These are phyloP conservation scores for Zanthoxylum bungeanum DNA, from an alignment of 345 rosid genomes.

Conservation along the genomic window DNA sequence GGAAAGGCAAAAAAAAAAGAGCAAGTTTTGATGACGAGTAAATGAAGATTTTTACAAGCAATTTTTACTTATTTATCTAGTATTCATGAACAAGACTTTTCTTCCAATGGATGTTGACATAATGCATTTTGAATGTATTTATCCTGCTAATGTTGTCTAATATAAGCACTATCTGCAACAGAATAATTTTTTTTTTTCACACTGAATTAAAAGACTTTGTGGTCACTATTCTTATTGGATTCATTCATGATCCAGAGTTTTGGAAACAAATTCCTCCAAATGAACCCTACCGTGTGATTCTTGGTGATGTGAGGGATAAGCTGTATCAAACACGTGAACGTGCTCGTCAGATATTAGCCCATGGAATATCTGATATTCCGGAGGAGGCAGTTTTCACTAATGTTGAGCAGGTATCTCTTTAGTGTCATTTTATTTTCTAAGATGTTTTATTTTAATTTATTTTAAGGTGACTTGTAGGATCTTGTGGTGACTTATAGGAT, in stretches of 20 bases:
- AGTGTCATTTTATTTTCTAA: not conserved
- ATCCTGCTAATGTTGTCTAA: not conserved
- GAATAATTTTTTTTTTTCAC: not conserved
- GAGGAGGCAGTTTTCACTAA: conserved; percentile 50
- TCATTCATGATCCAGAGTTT: conserved; percentile 51
- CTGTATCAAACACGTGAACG: conserved; percentile 64
- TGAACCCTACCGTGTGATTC: conserved; percentile 69
- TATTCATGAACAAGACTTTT: not conserved
- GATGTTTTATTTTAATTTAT: too few species aligned
- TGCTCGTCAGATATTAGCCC: conserved; percentile 48
- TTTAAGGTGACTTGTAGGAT: not conserved
- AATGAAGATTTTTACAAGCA: not conserved
- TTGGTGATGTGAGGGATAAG: conserved; percentile 67
- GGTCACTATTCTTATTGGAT: not conserved
- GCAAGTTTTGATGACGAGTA: not conserved
- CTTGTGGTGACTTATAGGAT: not conserved
- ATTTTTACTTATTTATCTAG: not conserved
- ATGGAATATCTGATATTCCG: conserved; percentile 56
- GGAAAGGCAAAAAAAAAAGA: too few species aligned
- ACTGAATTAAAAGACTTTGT: not conserved
- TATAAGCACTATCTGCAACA: not conserved
- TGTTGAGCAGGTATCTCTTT: conserved; percentile 46
- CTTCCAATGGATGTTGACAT: not conserved
- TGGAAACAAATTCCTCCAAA: conserved; percentile 63
- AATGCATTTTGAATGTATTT: not conserved